phyloP scores from a whole-genome alignment of 2,329 filamentous ascomycete genomes.

The Diplocarpon rosae region DNA sequence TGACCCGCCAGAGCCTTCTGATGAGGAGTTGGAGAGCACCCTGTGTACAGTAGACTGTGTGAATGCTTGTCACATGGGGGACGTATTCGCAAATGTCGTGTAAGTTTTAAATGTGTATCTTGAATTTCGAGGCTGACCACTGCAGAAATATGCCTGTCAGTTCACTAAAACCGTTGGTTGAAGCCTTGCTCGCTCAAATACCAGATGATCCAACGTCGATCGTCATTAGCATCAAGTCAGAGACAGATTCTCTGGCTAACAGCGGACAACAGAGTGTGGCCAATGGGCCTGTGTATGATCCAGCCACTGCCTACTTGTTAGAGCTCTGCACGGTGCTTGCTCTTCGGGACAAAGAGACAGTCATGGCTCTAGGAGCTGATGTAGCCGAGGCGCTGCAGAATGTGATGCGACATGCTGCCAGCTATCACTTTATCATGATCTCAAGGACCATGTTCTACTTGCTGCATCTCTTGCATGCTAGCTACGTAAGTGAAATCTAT shows the following conservation, averaged over 20 bases:
- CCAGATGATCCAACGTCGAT: slow-evolving; percentile 73
- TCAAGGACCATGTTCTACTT: slow-evolving; percentile 82
- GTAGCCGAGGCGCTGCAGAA: slow-evolving; percentile 73
- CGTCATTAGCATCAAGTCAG: slow-evolving; percentile 85
- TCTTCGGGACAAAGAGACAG: slow-evolving; percentile 61
- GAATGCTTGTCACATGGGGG: slow-evolving; percentile 74
- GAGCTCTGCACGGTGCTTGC: slow-evolving; percentile 80
- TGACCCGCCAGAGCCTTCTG: slow-evolving; percentile 92
- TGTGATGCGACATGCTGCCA: slow-evolving; percentile 67
- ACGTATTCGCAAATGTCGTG: slow-evolving; percentile 74
- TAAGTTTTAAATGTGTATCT: slow-evolving; percentile 33
- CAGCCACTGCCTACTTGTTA: slow-evolving; percentile 77
- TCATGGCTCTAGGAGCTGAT: slow-evolving; percentile 62
- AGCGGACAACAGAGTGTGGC: slow-evolving; percentile 47
- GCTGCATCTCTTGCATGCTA: slow-evolving; percentile 67
- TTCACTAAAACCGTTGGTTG: slow-evolving; percentile 51
- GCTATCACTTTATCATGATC: slow-evolving; percentile 72
- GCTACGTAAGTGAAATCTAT: slow-evolving; percentile 54
- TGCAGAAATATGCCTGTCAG: slow-evolving; percentile 48
- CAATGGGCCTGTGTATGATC: slow-evolving; percentile 63
- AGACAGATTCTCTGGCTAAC: slow-evolving; percentile 53
- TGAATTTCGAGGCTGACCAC: slow-evolving; percentile 9
- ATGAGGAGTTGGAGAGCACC: slow-evolving; percentile 93
- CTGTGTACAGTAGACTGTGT: slow-evolving; percentile 91
- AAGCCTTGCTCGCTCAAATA: slow-evolving; percentile 69